These are phyloP conservation scores for bread wheat (Triticum aestivum) DNA, from an alignment of 176 grass and related monocot species.

Conservation along the genomic window IWGSC_CS_RefSeq_v2.1 NC_057801.1:564221460-564221959, in stretches of 20 bases:
- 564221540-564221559: slow-evolving; percentile 29
- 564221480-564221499: slow-evolving; percentile 19
- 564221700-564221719: slow-evolving; percentile 47
- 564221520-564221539: slow-evolving; percentile 29
- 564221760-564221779: slow-evolving; percentile 41
- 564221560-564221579: slow-evolving; percentile 43
- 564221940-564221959: background rate
- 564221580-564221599: slow-evolving; percentile 18
- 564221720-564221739: slow-evolving; percentile 62
- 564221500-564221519: slow-evolving; percentile 27
- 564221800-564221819: background rate
- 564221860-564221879: background rate
- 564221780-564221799: slow-evolving; percentile 87
- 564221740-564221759: slow-evolving; percentile 69
- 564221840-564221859: background rate
- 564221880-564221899: background rate
- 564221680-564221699: slow-evolving; percentile 60
- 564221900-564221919: background rate
- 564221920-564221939: background rate
- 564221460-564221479: slow-evolving; percentile 47
- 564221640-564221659: slow-evolving; percentile 58
- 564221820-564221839: background rate
- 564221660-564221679: slow-evolving; percentile 48
- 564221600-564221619: slow-evolving; percentile 1
- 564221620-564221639: slow-evolving; percentile 56